These are phyloP conservation scores for Pseudonitzschia pungens DNA, from an alignment of 108 stramenopile species.

Conservation along the genomic window DNA sequence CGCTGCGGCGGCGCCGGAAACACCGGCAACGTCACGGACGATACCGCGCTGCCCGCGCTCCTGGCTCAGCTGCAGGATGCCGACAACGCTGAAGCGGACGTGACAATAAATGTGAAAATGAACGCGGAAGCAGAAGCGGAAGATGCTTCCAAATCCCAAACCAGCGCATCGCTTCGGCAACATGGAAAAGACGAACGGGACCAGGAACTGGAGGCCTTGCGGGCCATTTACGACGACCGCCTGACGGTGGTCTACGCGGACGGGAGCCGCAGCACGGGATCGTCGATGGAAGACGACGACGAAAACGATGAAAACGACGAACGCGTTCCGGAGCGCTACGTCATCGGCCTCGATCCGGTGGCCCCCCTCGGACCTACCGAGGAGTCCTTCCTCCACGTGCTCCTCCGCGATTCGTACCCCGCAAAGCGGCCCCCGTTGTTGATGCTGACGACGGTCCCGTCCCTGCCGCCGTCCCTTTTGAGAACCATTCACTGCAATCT, in stretches of 20 bases:
- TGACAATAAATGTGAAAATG: no score
- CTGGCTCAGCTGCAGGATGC: conserved; percentile 3
- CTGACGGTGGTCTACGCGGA: conserved; percentile 27
- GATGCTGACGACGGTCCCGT: conserved; percentile 13
- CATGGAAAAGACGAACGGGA: conserved; percentile 52
- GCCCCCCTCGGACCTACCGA: conserved; percentile 37
- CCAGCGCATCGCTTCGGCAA: conserved; percentile 36
- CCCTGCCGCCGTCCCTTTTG: conserved; percentile 55
- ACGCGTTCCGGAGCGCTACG: conserved; percentile 32
- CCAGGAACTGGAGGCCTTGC: conserved; percentile 62
- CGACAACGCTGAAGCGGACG: background rate
- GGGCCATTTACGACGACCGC: conserved; percentile 69
- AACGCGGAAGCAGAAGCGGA: background rate
- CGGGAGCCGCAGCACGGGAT: background rate
- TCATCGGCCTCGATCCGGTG: conserved; percentile 34
- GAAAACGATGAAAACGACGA: background rate
- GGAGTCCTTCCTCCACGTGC: conserved; percentile 54
- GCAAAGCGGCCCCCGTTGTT: conserved; percentile 43
- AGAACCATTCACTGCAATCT: conserved; percentile 48
- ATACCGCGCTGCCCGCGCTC: conserved; percentile 20
- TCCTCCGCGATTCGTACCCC: conserved; percentile 56
- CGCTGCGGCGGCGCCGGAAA: background rate
- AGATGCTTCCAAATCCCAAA: background rate
- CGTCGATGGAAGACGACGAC: background rate
- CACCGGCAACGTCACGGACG: conserved; percentile 1